Base-by-base conservation (phyloP, 78 protist genomes). In the Parvularia atlantis region DNA sequence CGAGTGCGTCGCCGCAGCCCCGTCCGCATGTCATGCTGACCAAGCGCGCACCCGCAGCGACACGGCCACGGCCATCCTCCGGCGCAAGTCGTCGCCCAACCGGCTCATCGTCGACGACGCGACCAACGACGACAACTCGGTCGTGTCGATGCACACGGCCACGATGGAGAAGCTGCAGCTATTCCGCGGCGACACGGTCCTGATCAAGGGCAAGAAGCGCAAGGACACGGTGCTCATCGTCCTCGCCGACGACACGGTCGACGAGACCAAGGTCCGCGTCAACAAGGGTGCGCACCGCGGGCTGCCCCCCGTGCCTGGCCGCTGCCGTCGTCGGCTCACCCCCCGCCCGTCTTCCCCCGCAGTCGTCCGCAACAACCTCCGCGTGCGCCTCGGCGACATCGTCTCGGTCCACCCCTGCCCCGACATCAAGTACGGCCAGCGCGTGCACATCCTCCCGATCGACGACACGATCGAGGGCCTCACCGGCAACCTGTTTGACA, bases 391-490 rank as follows among this genome's bases (percentile, higher is more conserved):
- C n/a, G 96, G 94, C 22, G 99, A 98, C 58, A 65, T 97, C 63
- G 93, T 97, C 59, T 62, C 88, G 35, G 80, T 98, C 17, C 89
- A 89, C 53, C 83, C 84, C 30, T 83, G 85, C 84, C 79, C 93
- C 22, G 99, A 97, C 56, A 67, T 91, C 62, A 75, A 77, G 68
- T 95, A 90, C 69, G 97, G 95, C 39, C 76, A 62, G 60, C 76
- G 93, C 30, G 87, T 98, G 52, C 99, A 93, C 69, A 91, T 96
- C 7, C 79, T 98, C 1, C 99, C 99, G n/a, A 86, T 93, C 65
- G 99, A 94, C 67, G 99, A 98, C 73, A 90, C 97, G 26, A 77
- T 98, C 60, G 98, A 98, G 82, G 99, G 98, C 53, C 58, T 95
- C 64, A 80, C 97, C 26, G 99, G 99, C 30, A 95, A 97, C 80